These are phyloP conservation scores for Cyberlindnera samutprakarnensis DNA, from an alignment of 805 yeast species.

Conservation along the genomic window DNA sequence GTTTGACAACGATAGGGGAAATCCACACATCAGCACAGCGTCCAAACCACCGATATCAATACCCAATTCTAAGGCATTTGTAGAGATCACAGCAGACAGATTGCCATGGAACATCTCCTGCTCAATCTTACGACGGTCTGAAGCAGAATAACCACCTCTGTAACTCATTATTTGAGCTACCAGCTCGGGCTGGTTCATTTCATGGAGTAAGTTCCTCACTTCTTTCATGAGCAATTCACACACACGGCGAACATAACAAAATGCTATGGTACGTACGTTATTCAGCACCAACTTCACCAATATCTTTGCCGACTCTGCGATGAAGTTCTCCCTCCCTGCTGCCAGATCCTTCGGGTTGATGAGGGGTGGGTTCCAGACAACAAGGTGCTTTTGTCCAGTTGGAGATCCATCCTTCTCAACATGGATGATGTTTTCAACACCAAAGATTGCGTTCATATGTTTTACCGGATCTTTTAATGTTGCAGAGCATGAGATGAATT, in stretches of 20 bases:
- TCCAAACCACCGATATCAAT: slow-evolving; percentile 91
- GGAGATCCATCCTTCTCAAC: slow-evolving; percentile 85
- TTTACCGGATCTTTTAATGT: slow-evolving; percentile 68
- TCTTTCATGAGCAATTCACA: slow-evolving; percentile 88
- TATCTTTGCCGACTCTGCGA: slow-evolving; percentile 69
- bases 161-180: slow-evolving; percentile 78
- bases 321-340: slow-evolving; percentile 60
- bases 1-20: slow-evolving; percentile 80
- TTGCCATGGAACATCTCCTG: slow-evolving; percentile 84
- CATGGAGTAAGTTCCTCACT: slow-evolving; percentile 48
- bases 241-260: slow-evolving; percentile 77
- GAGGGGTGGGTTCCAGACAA: slow-evolving; percentile 82
- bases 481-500: slow-evolving; percentile 89
- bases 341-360: slow-evolving; percentile 49
- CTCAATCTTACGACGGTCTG: slow-evolving; percentile 84
- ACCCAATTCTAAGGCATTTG: slow-evolving; percentile 93
- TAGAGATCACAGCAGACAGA: slow-evolving; percentile 80
- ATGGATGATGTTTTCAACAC: slow-evolving; percentile 51
- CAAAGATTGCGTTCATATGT: slow-evolving; percentile 72
- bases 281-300: slow-evolving; percentile 56
- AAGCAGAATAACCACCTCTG: slow-evolving; percentile 88
- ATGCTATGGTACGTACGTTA: slow-evolving; percentile 76
- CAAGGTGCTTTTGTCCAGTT: slow-evolving; percentile 61
- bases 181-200: slow-evolving; percentile 36
- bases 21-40: slow-evolving; percentile 88